Evolutionary conservation across 1,284 basidiomycete species (phyloP).

Genomic region (Rhodotorula sp.): DNA sequence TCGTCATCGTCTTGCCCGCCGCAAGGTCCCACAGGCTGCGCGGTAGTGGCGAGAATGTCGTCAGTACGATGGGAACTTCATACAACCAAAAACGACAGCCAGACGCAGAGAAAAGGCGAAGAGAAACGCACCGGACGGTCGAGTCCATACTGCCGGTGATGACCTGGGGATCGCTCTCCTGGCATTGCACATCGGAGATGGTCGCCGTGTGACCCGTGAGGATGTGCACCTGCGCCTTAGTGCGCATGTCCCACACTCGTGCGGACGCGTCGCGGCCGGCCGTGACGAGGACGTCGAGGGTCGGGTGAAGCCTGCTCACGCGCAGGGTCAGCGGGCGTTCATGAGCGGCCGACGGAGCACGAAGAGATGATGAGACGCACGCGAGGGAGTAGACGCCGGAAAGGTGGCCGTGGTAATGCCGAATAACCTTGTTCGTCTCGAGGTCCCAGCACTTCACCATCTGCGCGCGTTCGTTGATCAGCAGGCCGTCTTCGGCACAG

Average conservation of each 20-base stretch:
- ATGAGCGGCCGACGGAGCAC: neutral
- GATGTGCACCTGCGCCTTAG: slow-evolving; percentile 92
- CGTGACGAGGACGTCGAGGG: slow-evolving; percentile 91
- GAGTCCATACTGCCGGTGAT: slow-evolving; percentile 99
- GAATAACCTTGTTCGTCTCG: slow-evolving; percentile 97
- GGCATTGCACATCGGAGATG: slow-evolving; percentile 89
- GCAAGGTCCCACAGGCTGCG: slow-evolving; percentile 94
- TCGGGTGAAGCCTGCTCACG: slow-evolving; percentile 75
- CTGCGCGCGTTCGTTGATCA: slow-evolving; percentile 52
- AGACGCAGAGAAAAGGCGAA: neutral
- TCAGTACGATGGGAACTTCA: neutral
- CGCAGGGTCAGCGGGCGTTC: no score
- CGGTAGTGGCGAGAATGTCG: neutral
- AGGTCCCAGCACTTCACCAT: slow-evolving; percentile 99
- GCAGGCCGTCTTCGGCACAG: neutral
- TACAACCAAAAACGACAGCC: neutral
- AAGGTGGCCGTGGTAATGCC: slow-evolving; percentile 96
- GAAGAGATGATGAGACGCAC: slow-evolving; percentile 44
- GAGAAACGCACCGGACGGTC: slow-evolving; percentile 73
- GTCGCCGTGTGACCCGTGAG: slow-evolving; percentile 91
- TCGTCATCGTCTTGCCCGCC: slow-evolving; percentile 92
- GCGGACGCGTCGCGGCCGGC: slow-evolving; percentile 93
- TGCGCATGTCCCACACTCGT: slow-evolving; percentile 97
- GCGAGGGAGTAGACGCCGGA: slow-evolving; percentile 89
- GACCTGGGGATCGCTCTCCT: slow-evolving; percentile 95